phyloP scores from a whole-genome alignment of 208 protist genomes.

The Leishmania lainsoni region DNA sequence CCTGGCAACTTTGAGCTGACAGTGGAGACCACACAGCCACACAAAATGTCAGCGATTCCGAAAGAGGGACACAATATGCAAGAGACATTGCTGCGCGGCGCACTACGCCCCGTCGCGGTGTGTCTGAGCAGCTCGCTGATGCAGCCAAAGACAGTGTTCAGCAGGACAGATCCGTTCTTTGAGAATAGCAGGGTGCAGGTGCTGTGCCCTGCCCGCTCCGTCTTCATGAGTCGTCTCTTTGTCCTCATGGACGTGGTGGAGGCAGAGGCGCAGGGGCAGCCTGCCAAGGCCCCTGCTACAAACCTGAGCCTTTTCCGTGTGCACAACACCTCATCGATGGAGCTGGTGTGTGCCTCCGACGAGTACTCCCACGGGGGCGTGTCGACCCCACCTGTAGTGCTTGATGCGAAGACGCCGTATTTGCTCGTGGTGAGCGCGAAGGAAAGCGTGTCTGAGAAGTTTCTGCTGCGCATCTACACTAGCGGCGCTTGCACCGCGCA shows the following conservation, averaged over 20 bases:
- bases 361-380: constrained; percentile 49
- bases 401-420: constrained; percentile 53
- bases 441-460: constrained; percentile 49
- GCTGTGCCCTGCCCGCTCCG: constrained; percentile 26
- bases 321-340: constrained; percentile 51
- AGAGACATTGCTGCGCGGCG: constrained; percentile 42
- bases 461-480: constrained; percentile 69
- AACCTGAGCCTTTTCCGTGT: constrained; percentile 66
- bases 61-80: constrained; percentile 52
- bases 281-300: constrained; percentile 26
- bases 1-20: constrained; percentile 61
- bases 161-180: constrained; percentile 54
- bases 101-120: constrained; percentile 30
- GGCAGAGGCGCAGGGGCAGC: constrained; percentile 30
- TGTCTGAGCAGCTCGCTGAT: constrained; percentile 17
- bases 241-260: constrained; percentile 49
- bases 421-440: constrained; percentile 64
- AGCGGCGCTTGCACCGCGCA: constrained; percentile 38
- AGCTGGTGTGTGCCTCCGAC: constrained; percentile 57
- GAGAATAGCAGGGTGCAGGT: constrained; percentile 62
- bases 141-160: constrained; percentile 28
- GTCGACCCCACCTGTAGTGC: constrained; percentile 44
- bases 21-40: constrained; percentile 72
- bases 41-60: constrained; percentile 39
- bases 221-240: constrained; percentile 57